Base-by-base conservation (phyloP, 164 flowering plant genomes). In the Pachysandra terminalis region DNA sequence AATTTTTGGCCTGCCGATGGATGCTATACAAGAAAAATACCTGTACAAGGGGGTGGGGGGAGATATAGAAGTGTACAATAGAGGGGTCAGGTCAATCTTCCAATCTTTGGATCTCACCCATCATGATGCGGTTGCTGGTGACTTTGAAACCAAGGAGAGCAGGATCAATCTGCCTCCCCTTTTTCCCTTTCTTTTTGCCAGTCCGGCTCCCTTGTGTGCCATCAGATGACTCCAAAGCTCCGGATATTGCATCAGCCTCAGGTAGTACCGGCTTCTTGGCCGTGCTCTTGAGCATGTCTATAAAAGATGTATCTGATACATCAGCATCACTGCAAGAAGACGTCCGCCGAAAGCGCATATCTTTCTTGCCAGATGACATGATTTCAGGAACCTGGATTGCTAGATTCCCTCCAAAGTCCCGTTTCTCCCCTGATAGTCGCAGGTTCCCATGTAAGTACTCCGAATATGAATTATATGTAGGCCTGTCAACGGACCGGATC, bases 61-160 rank as follows among this genome's bases (percentile, higher is more conserved):
- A 59, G 8, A 24, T 0, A 3, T 16, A 9, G 5, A 25, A 28
- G 10, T 15, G 15, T 16, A 61, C 2, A 15, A 35, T 14, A 61
- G 35, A 28, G 10, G 13, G 48, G 5, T 24, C 12, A 59, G 64
- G 17, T 59, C 71, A 90, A 64, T 90, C 96, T 0, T 90, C 91
- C 9, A 77, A 27, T 4, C 89, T 83, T 59, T 87, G 91, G 24
- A 90, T 90, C 72, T 90, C 96, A 32, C 93, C 96, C 96, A 88
- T 90, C 96, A 90, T 78, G 63, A 85, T 86, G 1, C 96, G 86
- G 52, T 88, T 90, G 77, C 96, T 88, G 9, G 93, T 77, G 12
- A 90, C 91, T 76, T 88, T 90, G 75, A 90, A 90, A 23, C 96
- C 96, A 16, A 90, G 88, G 59, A 90, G 86, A 23, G 91, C 81